Evolutionary conservation across 345 rosid genomes (phyloP).

Genomic region (Linum usitatissimum): DNA sequence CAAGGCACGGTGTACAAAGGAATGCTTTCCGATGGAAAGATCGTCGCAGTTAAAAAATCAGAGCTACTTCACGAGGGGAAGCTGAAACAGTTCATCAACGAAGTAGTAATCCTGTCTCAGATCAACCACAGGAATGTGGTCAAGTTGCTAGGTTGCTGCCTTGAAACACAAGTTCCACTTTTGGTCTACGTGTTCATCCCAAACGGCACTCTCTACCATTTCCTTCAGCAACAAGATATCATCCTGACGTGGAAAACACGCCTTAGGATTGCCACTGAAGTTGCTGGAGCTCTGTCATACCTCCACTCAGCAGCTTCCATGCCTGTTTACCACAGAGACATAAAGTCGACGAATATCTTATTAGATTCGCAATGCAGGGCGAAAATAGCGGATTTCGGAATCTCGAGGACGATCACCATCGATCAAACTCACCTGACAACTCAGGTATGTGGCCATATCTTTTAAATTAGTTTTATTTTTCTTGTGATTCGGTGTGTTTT

Average conservation of each 20-base stretch:
- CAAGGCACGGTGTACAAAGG: constrained; percentile 4
- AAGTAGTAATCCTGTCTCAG: not conserved
- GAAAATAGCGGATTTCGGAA: not conserved
- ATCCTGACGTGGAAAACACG: not conserved
- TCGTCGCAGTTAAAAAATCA: not conserved
- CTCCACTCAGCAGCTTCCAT: not conserved
- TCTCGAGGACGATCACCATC: not conserved
- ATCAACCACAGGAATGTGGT: not conserved
- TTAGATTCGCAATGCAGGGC: not conserved
- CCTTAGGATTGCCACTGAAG: not conserved
- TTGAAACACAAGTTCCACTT: not conserved
- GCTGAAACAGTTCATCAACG: not conserved
- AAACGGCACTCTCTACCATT: not conserved
- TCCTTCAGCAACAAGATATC: not conserved
- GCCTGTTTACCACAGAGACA: not conserved
- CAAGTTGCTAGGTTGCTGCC: not conserved
- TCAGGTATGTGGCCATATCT: not conserved
- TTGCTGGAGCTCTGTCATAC: not conserved
- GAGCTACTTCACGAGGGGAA: not conserved
- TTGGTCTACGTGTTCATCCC: constrained; percentile 1
- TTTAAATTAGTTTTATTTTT: too few relatives aligned
- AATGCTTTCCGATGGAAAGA: not conserved
- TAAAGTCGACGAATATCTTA: not conserved
- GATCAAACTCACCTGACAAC: not conserved
- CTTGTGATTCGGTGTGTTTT: too few relatives aligned